Evolutionary conservation across 305 asterid genomes (phyloP).

Genomic region (Fraxinus sp.): DNA sequence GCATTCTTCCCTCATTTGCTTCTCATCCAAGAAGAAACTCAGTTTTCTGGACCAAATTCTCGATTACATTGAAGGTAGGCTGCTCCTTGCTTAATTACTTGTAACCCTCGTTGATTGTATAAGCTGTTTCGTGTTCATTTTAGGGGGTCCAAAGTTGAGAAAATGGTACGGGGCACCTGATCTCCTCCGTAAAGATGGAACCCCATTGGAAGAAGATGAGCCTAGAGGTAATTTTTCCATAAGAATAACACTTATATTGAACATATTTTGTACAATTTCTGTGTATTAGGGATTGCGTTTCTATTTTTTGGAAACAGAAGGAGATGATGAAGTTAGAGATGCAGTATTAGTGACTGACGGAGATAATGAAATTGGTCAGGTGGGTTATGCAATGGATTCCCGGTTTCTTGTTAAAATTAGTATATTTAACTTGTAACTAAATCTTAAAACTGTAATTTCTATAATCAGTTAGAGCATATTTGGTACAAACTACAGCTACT

Average conservation of each 20-base stretch:
- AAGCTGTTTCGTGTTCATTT: not conserved
- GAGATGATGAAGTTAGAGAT: slow-evolving; percentile 68
- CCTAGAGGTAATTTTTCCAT: slow-evolving; percentile 44
- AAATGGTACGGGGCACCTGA: slow-evolving; percentile 99
- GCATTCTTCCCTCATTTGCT: slow-evolving; percentile 54
- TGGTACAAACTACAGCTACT: not conserved
- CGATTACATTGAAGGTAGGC: slow-evolving; percentile 85
- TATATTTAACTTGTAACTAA: not conserved
- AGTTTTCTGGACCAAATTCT: slow-evolving; percentile 89
- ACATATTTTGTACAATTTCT: not conserved
- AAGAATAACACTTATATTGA: not conserved
- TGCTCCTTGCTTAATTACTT: not conserved
- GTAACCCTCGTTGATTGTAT: not conserved
- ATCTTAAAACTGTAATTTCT: not conserved
- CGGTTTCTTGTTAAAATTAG: not conserved
- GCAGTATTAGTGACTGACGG: slow-evolving; percentile 90
- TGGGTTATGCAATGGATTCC: slow-evolving; percentile 21
- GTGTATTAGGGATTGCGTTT: slow-evolving; percentile 13
- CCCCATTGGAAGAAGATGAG: slow-evolving; percentile 45
- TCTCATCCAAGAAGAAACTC: slow-evolving; percentile 75
- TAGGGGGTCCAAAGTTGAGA: slow-evolving; percentile 96
- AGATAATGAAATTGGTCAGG: slow-evolving; percentile 96
- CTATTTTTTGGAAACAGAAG: slow-evolving; percentile 47
- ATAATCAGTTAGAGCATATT: not conserved
- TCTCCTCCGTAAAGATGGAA: slow-evolving; percentile 54